phyloP scores from a whole-genome alignment of 768 basidiomycete genomes.

The Mycena indigotica region DNA sequence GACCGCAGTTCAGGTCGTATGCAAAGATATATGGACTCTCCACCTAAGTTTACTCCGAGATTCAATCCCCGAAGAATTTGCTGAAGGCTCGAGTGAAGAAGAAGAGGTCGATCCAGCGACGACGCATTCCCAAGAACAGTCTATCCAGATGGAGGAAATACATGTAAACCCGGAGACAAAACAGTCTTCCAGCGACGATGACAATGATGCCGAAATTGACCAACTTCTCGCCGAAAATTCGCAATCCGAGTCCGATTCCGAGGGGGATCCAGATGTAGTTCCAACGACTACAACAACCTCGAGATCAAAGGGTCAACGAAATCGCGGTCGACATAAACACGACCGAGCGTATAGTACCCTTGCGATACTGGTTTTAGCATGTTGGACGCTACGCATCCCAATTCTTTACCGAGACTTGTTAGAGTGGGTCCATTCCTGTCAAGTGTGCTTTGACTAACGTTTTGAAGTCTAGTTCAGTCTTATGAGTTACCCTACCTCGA shows the following conservation, averaged over 20 bases:
- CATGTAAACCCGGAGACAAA: not conserved
- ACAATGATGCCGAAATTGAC: conserved; percentile 41
- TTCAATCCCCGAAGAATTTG: conserved; percentile 60
- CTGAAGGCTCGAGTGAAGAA: conserved; percentile 33
- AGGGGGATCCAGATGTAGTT: conserved; percentile 35
- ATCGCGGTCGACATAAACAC: conserved; percentile 22
- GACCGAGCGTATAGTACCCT: conserved; percentile 53
- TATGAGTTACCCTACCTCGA: conserved; percentile 84
- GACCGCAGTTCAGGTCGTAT: conserved; percentile 55
- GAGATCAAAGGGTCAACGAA: not conserved
- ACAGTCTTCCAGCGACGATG: conserved; percentile 17
- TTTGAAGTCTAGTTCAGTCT: conserved; percentile 66
- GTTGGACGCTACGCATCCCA: conserved; percentile 81
- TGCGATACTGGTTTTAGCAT: conserved; percentile 70
- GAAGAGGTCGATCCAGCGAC: conserved; percentile 9
- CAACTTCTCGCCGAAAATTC: conserved; percentile 47
- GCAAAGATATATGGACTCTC: conserved; percentile 80
- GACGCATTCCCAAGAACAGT: not conserved
- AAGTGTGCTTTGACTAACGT: conserved; percentile 3
- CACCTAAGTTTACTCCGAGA: conserved; percentile 64
- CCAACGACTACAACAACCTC: conserved; percentile 7
- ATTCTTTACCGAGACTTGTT: conserved; percentile 75
- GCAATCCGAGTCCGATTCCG: conserved; percentile 39
- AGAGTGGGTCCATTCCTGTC: conserved; percentile 46
- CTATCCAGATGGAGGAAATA: too few species aligned